Conservation (phyloP, 495 filamentous ascomycete species). For the Hypoxylon perforatum region DNA sequence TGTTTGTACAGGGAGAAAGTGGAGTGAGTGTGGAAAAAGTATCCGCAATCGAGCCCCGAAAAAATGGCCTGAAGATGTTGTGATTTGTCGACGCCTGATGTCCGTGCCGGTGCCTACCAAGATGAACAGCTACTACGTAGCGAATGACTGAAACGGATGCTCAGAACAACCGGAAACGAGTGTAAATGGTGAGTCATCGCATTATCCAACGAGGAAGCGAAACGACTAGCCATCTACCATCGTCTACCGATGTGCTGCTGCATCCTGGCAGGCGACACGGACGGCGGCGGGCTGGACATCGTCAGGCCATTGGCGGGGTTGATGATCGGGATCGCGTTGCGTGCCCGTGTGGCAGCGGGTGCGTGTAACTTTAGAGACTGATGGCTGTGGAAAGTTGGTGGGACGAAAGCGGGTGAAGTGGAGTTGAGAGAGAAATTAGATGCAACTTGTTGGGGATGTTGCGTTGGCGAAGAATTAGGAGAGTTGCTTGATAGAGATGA, state of each 20-base stretch:
- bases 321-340: constrained; percentile 98
- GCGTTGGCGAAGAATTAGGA: constrained; percentile 85
- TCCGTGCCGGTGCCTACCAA: constrained; percentile 47
- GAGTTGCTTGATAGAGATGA: constrained; percentile 95
- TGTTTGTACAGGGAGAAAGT: constrained; percentile 50
- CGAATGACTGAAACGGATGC: constrained; percentile 47
- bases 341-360: constrained; percentile 83
- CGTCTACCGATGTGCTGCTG: constrained; percentile 73
- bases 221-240: constrained; percentile 57
- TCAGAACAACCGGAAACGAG: constrained; percentile 41
- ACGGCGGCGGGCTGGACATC: constrained; percentile 89
- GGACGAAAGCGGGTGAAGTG: constrained; percentile 75
- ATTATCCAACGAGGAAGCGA: constrained; percentile 40
- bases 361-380: constrained; percentile 82
- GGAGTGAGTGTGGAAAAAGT: constrained; percentile 31
- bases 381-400: constrained; percentile 63
- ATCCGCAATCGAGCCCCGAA: constrained; percentile 40
- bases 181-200: constrained; percentile 38
- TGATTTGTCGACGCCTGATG: constrained; percentile 46
- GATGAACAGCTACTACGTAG: constrained; percentile 45
- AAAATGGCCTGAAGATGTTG: constrained; percentile 36
- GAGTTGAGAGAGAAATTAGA: constrained; percentile 83
- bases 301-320: constrained; percentile 92
- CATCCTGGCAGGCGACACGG: constrained; percentile 87
- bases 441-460: constrained; percentile 75